A percentile compares a stretch with the other conserved stretches of the same genome.
Evolutionary conservation across 2,329 filamentous ascomycete species (phyloP).

Genomic region (Fusarium nisikadoi): DNA sequence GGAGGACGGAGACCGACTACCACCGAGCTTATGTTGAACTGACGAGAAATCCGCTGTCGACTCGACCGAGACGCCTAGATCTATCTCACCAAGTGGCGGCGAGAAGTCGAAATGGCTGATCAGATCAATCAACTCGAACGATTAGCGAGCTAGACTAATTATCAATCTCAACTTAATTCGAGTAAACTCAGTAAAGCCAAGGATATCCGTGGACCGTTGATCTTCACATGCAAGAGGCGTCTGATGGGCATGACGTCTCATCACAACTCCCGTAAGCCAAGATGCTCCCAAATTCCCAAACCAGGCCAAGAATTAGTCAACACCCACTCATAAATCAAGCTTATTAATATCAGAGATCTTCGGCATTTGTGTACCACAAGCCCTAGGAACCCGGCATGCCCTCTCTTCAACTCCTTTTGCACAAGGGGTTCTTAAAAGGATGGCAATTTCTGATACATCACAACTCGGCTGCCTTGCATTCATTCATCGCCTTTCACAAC

Average conservation of each 20-base stretch:
- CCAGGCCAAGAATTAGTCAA: not conserved
- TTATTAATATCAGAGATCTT: conserved; percentile 3
- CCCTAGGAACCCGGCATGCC: not conserved
- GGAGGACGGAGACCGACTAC: conserved; percentile 27
- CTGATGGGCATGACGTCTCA: conserved; percentile 1
- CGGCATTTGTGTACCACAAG: not conserved
- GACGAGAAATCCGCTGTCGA: not conserved
- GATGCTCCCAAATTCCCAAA: conserved; percentile 6
- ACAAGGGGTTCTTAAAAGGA: not conserved
- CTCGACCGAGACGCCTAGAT: not conserved
- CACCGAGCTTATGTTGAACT: conserved; percentile 17
- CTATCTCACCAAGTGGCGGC: too few species aligned
- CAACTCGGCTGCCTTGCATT: conserved; percentile 19
- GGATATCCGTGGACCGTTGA: not conserved
- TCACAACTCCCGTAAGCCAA: not conserved
- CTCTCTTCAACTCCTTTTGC: conserved; percentile 1
- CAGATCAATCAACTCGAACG: not conserved
- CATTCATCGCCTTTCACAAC: conserved; percentile 14
- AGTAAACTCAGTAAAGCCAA: not conserved
- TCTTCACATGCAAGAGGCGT: conserved; percentile 26
- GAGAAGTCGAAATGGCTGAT: too few species aligned
- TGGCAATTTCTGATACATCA: conserved; percentile 30
- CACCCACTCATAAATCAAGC: not conserved
- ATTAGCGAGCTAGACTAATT: not conserved
- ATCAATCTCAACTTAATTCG: not conserved